phyloP scores from a whole-genome alignment of 208 protist species.

The Tetramitus jugosus region DNA sequence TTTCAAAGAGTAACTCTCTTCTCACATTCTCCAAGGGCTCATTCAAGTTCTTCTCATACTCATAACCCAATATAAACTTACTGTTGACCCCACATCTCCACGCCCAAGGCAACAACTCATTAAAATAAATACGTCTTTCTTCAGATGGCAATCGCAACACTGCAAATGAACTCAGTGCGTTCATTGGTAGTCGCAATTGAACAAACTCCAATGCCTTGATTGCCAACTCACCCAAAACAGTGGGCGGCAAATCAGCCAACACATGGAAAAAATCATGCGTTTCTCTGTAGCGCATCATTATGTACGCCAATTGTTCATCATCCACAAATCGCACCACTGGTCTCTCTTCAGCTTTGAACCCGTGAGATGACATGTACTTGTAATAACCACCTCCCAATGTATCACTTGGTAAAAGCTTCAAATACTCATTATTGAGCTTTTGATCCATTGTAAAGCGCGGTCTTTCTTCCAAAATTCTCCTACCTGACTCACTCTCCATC shows the following conservation, averaged over 20 bases:
- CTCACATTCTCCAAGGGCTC: background rate
- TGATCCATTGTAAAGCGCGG: slow-evolving; percentile 26
- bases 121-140: background rate
- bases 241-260: slow-evolving; percentile 30
- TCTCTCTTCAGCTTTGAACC: slow-evolving; percentile 42
- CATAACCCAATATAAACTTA: background rate
- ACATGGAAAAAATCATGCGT: slow-evolving; percentile 61
- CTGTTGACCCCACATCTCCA: background rate
- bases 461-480: slow-evolving; percentile 31
- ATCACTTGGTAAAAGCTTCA: slow-evolving; percentile 22
- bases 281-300: slow-evolving; percentile 53
- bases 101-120: background rate
- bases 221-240: slow-evolving; percentile 41
- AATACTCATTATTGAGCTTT: slow-evolving; percentile 22
- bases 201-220: slow-evolving; percentile 49
- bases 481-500: slow-evolving; percentile 28
- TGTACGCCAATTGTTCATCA: slow-evolving; percentile 51
- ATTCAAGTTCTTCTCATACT: slow-evolving; percentile 21
- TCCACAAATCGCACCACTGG: slow-evolving; percentile 52
- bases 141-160: background rate
- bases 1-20: slow-evolving; percentile 8
- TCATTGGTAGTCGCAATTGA: slow-evolving; percentile 52
- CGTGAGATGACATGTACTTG: slow-evolving; percentile 37
- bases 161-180: background rate
- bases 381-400: slow-evolving; percentile 48